Percentiles rank a stretch among this genome's conserved stretches.
These are phyloP conservation scores for Eleusine coracana DNA, from an alignment of 176 grass and related monocot genomes.

Conservation along the genomic window DNA sequence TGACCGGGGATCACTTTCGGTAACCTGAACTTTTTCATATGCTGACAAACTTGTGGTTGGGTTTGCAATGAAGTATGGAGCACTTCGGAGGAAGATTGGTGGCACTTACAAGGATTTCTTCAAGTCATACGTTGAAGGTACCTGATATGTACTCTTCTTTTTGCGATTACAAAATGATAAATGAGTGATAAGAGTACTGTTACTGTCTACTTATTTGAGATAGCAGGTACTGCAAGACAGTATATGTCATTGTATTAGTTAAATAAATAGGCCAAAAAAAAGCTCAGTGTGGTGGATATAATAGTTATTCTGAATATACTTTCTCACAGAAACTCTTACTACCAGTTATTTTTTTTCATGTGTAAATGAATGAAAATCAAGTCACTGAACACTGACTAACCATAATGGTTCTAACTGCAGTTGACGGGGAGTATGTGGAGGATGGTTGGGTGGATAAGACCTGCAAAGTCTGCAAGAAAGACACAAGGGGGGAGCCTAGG, in stretches of 20 bases:
- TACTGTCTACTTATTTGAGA: background rate
- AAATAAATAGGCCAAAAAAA: background rate
- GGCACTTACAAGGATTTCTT: conserved; percentile 99
- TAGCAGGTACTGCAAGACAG: background rate
- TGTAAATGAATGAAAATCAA: background rate
- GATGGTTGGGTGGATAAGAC: conserved; percentile 99
- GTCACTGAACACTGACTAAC: conserved; percentile 7
- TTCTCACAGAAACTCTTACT: background rate
- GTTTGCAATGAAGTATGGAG: conserved; percentile 63
- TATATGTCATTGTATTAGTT: background rate
- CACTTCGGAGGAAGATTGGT: conserved; percentile 93
- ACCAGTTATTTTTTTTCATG: background rate
- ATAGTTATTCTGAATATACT: background rate
- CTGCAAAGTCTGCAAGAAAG: conserved; percentile 95
- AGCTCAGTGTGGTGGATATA: background rate
- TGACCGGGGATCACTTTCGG: background rate
- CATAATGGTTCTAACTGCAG: conserved; percentile 41
- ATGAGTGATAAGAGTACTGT: background rate
- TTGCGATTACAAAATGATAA: background rate
- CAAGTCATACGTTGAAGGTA: conserved; percentile 97
- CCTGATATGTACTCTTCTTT: background rate
- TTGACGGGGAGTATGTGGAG: conserved; percentile 88
- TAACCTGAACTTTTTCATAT: background rate
- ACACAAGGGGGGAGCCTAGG: conserved; percentile 78
- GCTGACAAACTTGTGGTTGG: background rate